phyloP scores from a whole-genome alignment of 805 yeast genomes.

The Yarrowia deformans region DNA sequence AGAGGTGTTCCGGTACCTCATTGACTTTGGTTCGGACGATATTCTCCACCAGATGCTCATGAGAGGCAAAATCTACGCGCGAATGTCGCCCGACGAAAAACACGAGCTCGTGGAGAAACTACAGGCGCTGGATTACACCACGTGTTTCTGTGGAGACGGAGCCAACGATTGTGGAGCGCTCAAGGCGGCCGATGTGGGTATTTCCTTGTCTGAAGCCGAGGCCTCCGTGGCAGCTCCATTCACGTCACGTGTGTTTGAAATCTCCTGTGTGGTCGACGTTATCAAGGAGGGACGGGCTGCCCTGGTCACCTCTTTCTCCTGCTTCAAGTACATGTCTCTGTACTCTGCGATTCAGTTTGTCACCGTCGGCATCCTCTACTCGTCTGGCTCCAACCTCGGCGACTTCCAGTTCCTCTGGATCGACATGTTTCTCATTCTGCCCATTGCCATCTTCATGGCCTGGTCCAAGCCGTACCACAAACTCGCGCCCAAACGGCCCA shows the following conservation, averaged over 20 bases:
- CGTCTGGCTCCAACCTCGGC: conserved; percentile 90
- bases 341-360: conserved; percentile 96
- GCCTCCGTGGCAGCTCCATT: conserved; percentile 99
- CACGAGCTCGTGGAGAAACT: conserved; percentile 91
- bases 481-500: conserved; percentile 79
- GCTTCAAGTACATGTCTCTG: conserved; percentile 97
- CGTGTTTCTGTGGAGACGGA: conserved; percentile 98
- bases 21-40: conserved; percentile 58
- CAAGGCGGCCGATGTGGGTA: conserved; percentile 97
- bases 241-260: conserved; percentile 87
- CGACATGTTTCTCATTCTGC: conserved; percentile 87
- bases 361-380: conserved; percentile 83
- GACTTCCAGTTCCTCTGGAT: conserved; percentile 96
- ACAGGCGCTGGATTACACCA: conserved; percentile 85
- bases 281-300: conserved; percentile 95
- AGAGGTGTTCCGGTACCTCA: conserved; percentile 80
- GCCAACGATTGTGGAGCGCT: conserved; percentile 99
- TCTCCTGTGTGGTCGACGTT: conserved; percentile 89
- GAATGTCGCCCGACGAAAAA: conserved; percentile 99
- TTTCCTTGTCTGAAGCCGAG: conserved; percentile 95
- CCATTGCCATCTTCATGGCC: conserved; percentile 95
- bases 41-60: conserved; percentile 65
- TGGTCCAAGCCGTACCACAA: conserved; percentile 83
- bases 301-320: conserved; percentile 91
- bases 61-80: conserved; percentile 81